Base-by-base conservation (phyloP, 2,329 filamentous ascomycete species). In the Neophaeococcomyces mojaviensis region DNA sequence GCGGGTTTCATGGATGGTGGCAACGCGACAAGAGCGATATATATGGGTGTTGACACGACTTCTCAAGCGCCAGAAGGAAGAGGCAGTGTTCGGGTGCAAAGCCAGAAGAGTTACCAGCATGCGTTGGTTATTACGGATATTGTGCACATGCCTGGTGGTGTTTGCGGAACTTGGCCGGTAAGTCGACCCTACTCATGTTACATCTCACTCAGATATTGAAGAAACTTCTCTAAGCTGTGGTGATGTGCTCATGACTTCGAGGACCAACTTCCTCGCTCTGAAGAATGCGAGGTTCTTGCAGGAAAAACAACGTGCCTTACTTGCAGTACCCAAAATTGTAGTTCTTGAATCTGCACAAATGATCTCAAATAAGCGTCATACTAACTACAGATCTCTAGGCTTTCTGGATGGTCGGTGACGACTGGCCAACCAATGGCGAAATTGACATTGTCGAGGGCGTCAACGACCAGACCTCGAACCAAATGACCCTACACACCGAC, bases 361-460 rank as follows among this genome's bases (percentile, higher is more conserved):
- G n/a, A n/a, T n/a, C n/a, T n/a, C n/a, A 39, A n/a, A 19, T 20
- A 4, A 18, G n/a, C n/a, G n/a, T n/a, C 20, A 13, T 19, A n/a
- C 19, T 13, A 39, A 20, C n/a, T 4, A 13, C 8, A 4, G 16
- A 26, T 28, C 31, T 7, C 20, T 72, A 73, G 2, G 70, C 70
- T 6, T 71, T 70, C 50, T 72, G 70, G 69, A 65, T 42, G 34
- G 15, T 34, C 13, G 36, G 37, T 16, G 34, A 44, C 32, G 13
- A 36, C 38, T 49, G 34, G 38, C 47, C 43, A 2, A 18, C 18
- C 12, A 39, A 46, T 39, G 43, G 43, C 15, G 70, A 72, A 62
- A 74, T 76, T 39, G 73, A 76, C 55, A 69, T 76, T 39, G 70
- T 75, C 52, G 73, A 76, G 54, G 71, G 69, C 10, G 70, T 76